Conservation (phyloP, 148 eudicot species). For the Diospyros kaki region DNA sequence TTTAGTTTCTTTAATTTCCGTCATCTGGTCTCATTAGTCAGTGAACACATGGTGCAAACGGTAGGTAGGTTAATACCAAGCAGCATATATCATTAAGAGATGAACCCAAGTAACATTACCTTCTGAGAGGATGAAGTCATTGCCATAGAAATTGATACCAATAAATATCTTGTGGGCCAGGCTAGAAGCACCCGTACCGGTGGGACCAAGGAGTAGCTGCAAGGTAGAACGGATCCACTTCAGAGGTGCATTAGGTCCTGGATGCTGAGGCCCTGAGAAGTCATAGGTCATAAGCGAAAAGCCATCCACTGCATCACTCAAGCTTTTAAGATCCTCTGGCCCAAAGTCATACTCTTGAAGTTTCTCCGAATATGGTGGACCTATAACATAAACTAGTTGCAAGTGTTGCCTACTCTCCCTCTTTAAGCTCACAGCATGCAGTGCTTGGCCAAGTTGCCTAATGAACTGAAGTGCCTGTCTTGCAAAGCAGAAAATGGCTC, state of each 20-base stretch:
- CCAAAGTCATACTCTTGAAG: conserved; percentile 86
- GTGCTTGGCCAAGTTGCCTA: conserved; percentile 71
- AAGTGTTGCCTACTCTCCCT: conserved; percentile 34
- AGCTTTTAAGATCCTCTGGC: conserved; percentile 67
- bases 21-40: neutral
- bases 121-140: conserved; percentile 64
- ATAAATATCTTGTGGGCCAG: conserved; percentile 65
- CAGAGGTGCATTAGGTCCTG: conserved; percentile 98
- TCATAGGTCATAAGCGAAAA: conserved; percentile 98
- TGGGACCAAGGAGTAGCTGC: conserved; percentile 49
- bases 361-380: conserved; percentile 70
- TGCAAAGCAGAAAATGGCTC: conserved; percentile 21
- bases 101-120: conserved; percentile 31
- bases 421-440: conserved; percentile 44
- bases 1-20: neutral
- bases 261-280: conserved; percentile 77
- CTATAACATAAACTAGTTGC: conserved; percentile 83
- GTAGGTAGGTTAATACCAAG: neutral
- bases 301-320: conserved; percentile 79
- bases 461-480: conserved; percentile 77
- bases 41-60: neutral
- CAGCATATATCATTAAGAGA: neutral
- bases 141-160: conserved; percentile 91
- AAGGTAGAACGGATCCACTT: conserved; percentile 68
- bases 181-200: conserved; percentile 22